Conservation (phyloP, 495 filamentous ascomycete species). For the Articulospora tetracladia region DNA sequence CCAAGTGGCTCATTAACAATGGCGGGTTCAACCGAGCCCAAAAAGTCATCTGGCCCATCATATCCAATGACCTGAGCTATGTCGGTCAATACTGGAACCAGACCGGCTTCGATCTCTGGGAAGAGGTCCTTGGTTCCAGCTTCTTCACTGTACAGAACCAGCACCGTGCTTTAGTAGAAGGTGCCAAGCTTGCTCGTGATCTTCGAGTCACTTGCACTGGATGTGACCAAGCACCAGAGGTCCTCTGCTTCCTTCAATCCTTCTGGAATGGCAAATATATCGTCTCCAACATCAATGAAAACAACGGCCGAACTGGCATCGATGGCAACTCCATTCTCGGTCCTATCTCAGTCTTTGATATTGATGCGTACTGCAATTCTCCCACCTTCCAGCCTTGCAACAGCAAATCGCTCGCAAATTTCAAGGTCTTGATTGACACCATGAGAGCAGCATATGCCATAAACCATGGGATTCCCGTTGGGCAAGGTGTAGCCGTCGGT, state of each 20-base stretch:
- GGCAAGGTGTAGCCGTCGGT: slow-evolving; percentile 53
- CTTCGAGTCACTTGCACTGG: slow-evolving; percentile 34
- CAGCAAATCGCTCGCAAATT: slow-evolving; percentile 40
- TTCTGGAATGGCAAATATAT: slow-evolving; percentile 45
- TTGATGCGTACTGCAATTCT: slow-evolving; percentile 43
- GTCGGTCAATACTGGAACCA: slow-evolving; percentile 40
- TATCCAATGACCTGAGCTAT: slow-evolving; percentile 52
- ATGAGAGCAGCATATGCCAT: slow-evolving; percentile 43
- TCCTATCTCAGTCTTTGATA: slow-evolving; percentile 43
- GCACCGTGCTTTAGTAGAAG: slow-evolving; percentile 35
- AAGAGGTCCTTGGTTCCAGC: slow-evolving; percentile 49
- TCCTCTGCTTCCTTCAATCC: slow-evolving; percentile 47
- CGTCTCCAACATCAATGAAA: slow-evolving; percentile 37
- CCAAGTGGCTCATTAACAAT: slow-evolving; percentile 30
- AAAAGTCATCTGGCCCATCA: slow-evolving; percentile 46
- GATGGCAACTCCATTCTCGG: slow-evolving; percentile 46
- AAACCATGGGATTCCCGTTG: slow-evolving; percentile 36
- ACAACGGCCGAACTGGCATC: slow-evolving; percentile 37
- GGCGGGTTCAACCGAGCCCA: slow-evolving; percentile 24
- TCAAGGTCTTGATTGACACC: slow-evolving; percentile 45
- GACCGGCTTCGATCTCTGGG: slow-evolving; percentile 49
- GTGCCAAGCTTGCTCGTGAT: slow-evolving; percentile 20
- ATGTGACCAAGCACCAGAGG: slow-evolving; percentile 44
- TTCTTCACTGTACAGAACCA: slow-evolving; percentile 61
- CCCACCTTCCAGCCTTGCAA: slow-evolving; percentile 48